phyloP scores from a whole-genome alignment of 257 asterid species.

The Rauvolfia tetraphylla region DNA sequence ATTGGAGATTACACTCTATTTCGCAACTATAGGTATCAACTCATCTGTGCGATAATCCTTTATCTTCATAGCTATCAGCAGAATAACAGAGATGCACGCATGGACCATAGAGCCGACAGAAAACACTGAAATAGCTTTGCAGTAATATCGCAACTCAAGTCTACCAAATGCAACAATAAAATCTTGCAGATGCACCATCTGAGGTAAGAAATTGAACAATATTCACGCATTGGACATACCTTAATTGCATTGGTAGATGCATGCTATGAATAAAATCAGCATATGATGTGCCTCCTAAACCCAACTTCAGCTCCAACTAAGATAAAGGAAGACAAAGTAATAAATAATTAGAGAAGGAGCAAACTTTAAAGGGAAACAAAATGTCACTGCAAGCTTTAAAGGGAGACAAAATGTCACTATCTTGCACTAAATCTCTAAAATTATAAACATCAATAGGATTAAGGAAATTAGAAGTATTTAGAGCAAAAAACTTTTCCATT shows the following conservation, averaged over 20 bases:
- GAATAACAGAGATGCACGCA: background rate
- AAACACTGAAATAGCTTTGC: background rate
- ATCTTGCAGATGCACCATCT: background rate
- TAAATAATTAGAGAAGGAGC: conserved; percentile 15
- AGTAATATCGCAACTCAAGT: background rate
- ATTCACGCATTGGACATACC: conserved; percentile 36
- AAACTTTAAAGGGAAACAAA: background rate
- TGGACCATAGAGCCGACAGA: background rate
- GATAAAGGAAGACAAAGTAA: conserved; percentile 15
- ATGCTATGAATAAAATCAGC: conserved; percentile 72
- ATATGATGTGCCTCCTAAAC: conserved; percentile 91
- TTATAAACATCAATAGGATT: background rate
- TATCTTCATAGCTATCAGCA: background rate
- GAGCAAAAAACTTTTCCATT: background rate
- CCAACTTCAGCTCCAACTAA: conserved; percentile 90
- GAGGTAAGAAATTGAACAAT: background rate
- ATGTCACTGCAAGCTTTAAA: background rate
- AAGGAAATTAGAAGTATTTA: background rate
- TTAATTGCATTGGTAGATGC: conserved; percentile 95
- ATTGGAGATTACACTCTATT: background rate
- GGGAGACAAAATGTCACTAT: background rate
- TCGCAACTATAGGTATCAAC: background rate
- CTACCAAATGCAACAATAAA: background rate
- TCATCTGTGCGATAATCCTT: background rate
- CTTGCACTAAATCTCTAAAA: background rate